A percentile compares a stretch with the other conserved stretches of the same genome.
Evolutionary conservation across 192 early-diverging fungal species (phyloP).

Genomic region (Coemansia sp.): DNA sequence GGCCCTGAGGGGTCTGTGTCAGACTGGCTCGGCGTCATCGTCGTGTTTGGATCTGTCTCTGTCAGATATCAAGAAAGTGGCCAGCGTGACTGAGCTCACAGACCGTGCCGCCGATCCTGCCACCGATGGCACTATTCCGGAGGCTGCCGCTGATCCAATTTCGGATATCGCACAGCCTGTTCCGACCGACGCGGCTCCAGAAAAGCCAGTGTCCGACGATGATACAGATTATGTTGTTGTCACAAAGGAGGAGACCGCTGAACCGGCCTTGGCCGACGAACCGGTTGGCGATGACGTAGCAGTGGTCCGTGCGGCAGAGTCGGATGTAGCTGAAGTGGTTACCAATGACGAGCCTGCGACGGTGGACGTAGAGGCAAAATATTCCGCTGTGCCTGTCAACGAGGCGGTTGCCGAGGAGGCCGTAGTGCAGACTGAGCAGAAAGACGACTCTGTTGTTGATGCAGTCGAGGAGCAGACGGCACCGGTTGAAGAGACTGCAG

Average conservation of each 20-base stretch:
- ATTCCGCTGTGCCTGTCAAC: not conserved
- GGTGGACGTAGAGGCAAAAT: not conserved
- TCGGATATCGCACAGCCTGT: not conserved
- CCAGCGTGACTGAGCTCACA: not conserved
- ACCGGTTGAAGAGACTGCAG: not conserved
- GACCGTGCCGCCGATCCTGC: not conserved
- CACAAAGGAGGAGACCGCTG: not conserved
- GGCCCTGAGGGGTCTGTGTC: constrained; percentile 21
- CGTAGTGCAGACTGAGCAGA: not conserved
- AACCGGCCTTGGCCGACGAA: not conserved
- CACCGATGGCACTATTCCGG: not conserved
- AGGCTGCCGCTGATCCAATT: constrained; percentile 9
- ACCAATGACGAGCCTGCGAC: not conserved
- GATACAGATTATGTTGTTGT: constrained; percentile 8
- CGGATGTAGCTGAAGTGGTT: not conserved
- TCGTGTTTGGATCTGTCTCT: constrained; percentile 43
- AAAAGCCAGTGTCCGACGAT: constrained; percentile 1
- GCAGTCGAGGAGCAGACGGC: not conserved
- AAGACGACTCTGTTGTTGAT: not conserved
- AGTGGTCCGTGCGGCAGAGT: not conserved
- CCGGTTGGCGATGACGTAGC: not conserved
- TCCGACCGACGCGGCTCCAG: not conserved
- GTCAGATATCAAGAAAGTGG: constrained; percentile 33
- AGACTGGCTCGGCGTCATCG: constrained; percentile 33
- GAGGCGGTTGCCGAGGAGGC: not conserved